These are phyloP conservation scores for Wickerhamiella cacticola DNA, from an alignment of 805 yeast genomes.

Conservation along the genomic window DNA sequence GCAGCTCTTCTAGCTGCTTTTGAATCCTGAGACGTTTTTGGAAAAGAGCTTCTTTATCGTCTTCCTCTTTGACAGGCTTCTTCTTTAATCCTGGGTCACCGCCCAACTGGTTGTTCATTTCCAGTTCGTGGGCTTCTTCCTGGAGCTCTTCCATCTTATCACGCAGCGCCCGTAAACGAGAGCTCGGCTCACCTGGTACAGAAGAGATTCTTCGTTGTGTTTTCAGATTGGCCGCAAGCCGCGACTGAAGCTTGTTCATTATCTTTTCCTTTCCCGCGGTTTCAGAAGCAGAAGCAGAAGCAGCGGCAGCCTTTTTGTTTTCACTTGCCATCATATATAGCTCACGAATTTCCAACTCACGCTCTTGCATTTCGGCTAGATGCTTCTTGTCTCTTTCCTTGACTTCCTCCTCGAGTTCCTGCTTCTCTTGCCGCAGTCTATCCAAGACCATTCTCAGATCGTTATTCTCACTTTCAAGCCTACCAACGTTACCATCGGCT, in stretches of 20 bases:
- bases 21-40: constrained; percentile 35
- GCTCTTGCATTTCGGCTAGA: constrained; percentile 28
- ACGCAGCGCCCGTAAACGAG: constrained; percentile 59
- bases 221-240: constrained; percentile 29
- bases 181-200: constrained; percentile 49
- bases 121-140: constrained; percentile 72
- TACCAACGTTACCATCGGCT: constrained; percentile 57
- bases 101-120: constrained; percentile 33
- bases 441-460: constrained; percentile 51
- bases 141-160: constrained; percentile 79
- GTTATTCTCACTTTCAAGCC: constrained; percentile 45
- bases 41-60: constrained; percentile 11
- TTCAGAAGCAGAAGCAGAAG: background rate
- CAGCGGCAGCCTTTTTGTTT: constrained; percentile 18
- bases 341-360: constrained; percentile 49
- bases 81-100: background rate
- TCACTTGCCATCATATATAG: constrained; percentile 47
- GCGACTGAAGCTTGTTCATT: constrained; percentile 28
- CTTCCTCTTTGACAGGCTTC: background rate
- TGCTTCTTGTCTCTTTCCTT: constrained; percentile 44
- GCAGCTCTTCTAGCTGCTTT: constrained; percentile 60
- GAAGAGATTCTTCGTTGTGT: constrained; percentile 24
- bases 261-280: constrained; percentile 7
- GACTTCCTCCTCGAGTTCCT: constrained; percentile 47
- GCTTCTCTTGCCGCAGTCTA: constrained; percentile 49